Conservation (phyloP, 768 basidiomycete species). For the Lactifluus pinguis region DNA sequence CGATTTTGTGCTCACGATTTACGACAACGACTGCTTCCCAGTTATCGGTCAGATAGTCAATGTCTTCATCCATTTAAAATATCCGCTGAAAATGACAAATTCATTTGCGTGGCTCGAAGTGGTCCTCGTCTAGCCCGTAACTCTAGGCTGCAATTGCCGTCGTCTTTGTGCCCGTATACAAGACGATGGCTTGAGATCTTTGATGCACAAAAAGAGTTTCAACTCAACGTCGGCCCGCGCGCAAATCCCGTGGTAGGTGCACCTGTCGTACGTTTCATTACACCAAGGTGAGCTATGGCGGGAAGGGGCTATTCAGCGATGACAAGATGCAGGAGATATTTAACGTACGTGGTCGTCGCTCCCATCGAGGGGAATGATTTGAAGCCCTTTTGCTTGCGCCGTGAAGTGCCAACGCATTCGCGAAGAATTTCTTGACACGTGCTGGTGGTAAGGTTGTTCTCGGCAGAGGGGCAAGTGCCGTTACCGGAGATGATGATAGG, state of each 20-base stretch:
- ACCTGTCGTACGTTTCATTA: slow-evolving; percentile 10
- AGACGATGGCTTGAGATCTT: not conserved
- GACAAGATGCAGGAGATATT: not conserved
- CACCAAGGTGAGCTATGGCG: slow-evolving; percentile 9
- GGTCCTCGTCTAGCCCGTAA: not conserved
- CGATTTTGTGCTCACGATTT: slow-evolving; percentile 1
- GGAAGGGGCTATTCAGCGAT: not conserved
- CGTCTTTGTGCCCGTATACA: not conserved
- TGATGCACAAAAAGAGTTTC: not conserved
- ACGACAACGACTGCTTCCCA: not conserved
- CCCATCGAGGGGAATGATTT: slow-evolving; percentile 9
- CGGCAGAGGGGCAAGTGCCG: not conserved
- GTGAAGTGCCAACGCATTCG: slow-evolving; percentile 3
- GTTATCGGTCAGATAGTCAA: not conserved
- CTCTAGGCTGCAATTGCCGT: not conserved
- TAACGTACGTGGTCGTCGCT: slow-evolving; percentile 17
- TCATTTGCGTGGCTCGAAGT: not conserved
- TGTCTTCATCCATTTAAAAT: not conserved
- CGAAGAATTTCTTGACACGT: slow-evolving; percentile 12
- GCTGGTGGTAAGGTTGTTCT: slow-evolving; percentile 5
- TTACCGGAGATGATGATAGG: slow-evolving; percentile 6
- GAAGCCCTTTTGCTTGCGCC: not conserved
- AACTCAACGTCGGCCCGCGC: not conserved
- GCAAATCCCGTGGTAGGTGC: slow-evolving; percentile 13
- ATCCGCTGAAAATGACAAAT: not conserved